Evolutionary conservation across 257 asterid genomes (phyloP), one percentile per base, ranked within the genome.

Genomic region (Penstemon newberryi): DNA sequence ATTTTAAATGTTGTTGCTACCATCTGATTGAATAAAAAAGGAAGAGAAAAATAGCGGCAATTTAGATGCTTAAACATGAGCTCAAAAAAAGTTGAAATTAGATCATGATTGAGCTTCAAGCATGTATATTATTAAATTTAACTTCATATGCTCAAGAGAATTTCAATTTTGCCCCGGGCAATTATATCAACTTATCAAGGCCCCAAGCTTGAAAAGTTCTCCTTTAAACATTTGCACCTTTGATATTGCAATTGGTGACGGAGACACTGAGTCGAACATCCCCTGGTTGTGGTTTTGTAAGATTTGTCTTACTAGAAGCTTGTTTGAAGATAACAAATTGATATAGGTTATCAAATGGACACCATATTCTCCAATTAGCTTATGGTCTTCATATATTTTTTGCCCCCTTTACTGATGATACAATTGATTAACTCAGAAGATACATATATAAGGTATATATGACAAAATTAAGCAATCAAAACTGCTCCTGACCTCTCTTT

Each of bases 11-110:
- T 62, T 60, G 68, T 52, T 15, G 56, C 36, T 65, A 33, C 40
- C 36, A 8, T 38, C 25, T 63, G 15, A 39, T 59, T 38, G 42
- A 51, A 8, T 57, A 12, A 15, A 1, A 39, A 61, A 11, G 52
- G 43, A 60, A 60, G 4, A 62, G 56, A 18, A 61, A 47, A 45
- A 5, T 10, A 46, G 3, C 13, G 62, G 13, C 54, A 25, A 53
- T 39, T 6, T 50, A 47, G 51, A 44, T 68, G 66, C 49, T 68
- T 63, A 37, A 6, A n/a, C 53, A 63, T 46, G 76, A 64, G 60
- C 62, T 64, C 50, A 52, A 25, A 15, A 15, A 15, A 15, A 15
- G 18, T 15, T 15, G 18, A 15, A 15, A 15, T 15, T 57, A 56
- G 6, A 56, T 41, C 63, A 38, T 36, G 56, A 19, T 46, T 49